Percentiles rank a stretch among this genome's conserved stretches.
These are phyloP conservation scores for Melanogaster broomeanus DNA, from an alignment of 768 basidiomycete genomes.

Conservation along the genomic window DNA sequence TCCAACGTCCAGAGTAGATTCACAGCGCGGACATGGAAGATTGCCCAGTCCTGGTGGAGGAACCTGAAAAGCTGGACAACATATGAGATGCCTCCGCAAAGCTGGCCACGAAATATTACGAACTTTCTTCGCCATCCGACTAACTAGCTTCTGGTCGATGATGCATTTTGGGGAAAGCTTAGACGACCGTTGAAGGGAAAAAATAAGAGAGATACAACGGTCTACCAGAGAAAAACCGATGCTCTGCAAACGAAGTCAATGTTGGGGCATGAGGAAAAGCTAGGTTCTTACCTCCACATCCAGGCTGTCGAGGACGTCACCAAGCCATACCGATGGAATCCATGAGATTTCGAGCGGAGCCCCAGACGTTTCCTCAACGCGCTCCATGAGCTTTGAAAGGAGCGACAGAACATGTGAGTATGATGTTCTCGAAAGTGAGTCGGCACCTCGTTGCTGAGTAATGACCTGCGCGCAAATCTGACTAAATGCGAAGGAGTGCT, in stretches of 20 bases:
- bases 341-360: conserved; percentile 46
- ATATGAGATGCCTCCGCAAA: conserved; percentile 1
- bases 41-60: conserved; percentile 60
- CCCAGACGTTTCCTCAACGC: conserved; percentile 37
- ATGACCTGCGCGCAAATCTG: conserved; percentile 44
- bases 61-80: conserved; percentile 67
- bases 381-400: conserved; percentile 49
- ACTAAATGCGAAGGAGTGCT: conserved; percentile 52
- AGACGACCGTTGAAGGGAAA: conserved; percentile 54
- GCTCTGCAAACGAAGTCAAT: conserved; percentile 12
- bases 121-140: conserved; percentile 59
- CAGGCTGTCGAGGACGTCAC: conserved; percentile 51
- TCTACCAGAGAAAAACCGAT: conserved; percentile 71
- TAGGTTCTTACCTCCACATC: conserved; percentile 51
- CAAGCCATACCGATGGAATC: conserved; percentile 68
- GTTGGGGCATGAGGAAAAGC: background rate
- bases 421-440: conserved; percentile 44
- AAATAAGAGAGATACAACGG: conserved; percentile 53
- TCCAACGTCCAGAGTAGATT: conserved; percentile 84
- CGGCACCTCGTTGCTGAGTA: conserved; percentile 32
- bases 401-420: conserved; percentile 54
- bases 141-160: conserved; percentile 58
- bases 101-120: conserved; percentile 5
- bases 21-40: conserved; percentile 82
- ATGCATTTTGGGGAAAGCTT: conserved; percentile 52